A percentile compares a stretch with the other conserved stretches of the same genome.
phyloP scores from a whole-genome alignment of 805 yeast genomes.

The Dipodascus albidus region DNA sequence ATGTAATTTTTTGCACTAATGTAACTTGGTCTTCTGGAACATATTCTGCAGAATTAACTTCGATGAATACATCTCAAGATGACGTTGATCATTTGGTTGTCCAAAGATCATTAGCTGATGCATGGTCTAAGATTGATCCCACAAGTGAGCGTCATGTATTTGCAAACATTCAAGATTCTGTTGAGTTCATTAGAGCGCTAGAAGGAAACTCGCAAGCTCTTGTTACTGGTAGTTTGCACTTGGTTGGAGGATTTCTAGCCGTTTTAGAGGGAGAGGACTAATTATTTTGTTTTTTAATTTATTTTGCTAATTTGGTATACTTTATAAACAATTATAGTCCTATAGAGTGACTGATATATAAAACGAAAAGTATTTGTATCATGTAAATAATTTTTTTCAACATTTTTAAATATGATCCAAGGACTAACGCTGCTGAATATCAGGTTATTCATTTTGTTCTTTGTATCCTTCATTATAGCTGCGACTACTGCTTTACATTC shows the following conservation, averaged over 20 bases:
- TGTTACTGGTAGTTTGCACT: conserved; percentile 87
- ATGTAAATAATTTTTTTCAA: no score
- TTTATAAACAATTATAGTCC: no score
- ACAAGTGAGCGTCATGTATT: conserved; percentile 39
- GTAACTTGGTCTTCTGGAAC: conserved; percentile 79
- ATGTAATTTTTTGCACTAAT: conserved; percentile 80
- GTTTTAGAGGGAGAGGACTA: conserved; percentile 45
- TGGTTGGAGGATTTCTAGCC: conserved; percentile 88
- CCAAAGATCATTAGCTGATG: conserved; percentile 60
- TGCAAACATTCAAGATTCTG: conserved; percentile 67
- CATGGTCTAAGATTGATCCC: conserved; percentile 49
- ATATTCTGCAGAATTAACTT: conserved; percentile 65
- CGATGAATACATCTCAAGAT: conserved; percentile 71
- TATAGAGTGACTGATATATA: no score
- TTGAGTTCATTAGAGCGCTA: conserved; percentile 38
- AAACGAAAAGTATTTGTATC: no score
- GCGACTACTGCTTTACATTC: no score
- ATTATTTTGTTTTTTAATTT: no score
- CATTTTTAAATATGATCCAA: no score
- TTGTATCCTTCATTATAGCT: no score
- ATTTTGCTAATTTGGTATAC: no score
- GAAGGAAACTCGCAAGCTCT: conserved; percentile 48
- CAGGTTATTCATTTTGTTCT: no score
- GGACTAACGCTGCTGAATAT: no score
- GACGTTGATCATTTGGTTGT: conserved; percentile 71